Conservation (phyloP, 768 basidiomycete species). For the Steccherinum ochraceum region DNA sequence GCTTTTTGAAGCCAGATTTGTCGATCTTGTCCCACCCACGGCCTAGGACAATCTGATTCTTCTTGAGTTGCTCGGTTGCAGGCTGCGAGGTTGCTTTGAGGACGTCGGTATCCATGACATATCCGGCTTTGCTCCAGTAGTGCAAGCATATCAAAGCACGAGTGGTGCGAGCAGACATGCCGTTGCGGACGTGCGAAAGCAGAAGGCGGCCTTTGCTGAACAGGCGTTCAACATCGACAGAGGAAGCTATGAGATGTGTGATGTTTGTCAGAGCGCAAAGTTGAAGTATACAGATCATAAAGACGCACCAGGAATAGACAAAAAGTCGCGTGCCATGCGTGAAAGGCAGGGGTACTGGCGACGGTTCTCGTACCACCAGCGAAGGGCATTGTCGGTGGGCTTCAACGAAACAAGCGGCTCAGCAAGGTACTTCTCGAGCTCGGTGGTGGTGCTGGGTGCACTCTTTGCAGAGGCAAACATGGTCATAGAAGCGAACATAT, state of each 20-base stretch:
- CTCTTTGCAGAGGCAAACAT: background rate
- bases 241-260: slow-evolving; percentile 20
- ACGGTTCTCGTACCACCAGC: slow-evolving; percentile 2
- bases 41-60: background rate
- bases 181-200: slow-evolving; percentile 21
- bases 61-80: slow-evolving; percentile 9
- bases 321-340: slow-evolving; percentile 23
- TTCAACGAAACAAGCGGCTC: background rate
- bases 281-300: background rate
- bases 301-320: slow-evolving; percentile 10
- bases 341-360: slow-evolving; percentile 18
- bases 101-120: slow-evolving; percentile 21
- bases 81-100: background rate
- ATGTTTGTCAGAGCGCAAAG: background rate
- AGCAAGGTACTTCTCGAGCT: background rate
- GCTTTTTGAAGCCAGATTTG: too few species aligned
- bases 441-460: background rate
- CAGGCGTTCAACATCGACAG: slow-evolving; percentile 22
- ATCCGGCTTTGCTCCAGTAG: slow-evolving; percentile 20
- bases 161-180: slow-evolving; percentile 22
- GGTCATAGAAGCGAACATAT: background rate
- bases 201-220: slow-evolving; percentile 23
- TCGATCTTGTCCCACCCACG: background rate
- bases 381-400: background rate
- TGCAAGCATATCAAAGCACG: slow-evolving; percentile 26